Percentiles rank a stretch among this genome's conserved stretches.
Conservation (phyloP, 306 rosid genomes). For the Quercus wislizeni region DNA sequence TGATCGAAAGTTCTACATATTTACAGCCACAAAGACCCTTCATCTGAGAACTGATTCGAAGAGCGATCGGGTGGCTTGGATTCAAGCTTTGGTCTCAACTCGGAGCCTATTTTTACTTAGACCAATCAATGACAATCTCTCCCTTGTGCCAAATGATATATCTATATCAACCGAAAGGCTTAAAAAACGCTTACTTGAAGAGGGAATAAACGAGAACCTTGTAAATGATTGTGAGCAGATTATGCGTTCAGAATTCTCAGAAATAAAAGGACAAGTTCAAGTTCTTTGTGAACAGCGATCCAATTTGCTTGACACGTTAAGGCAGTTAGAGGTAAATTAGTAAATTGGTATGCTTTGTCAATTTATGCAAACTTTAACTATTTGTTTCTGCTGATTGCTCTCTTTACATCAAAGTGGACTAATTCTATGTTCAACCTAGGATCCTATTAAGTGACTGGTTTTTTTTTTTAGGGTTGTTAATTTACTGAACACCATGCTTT, state of each 20-base stretch:
- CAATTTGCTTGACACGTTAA: conserved; percentile 73
- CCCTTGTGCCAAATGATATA: conserved; percentile 53
- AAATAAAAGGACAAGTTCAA: conserved; percentile 61
- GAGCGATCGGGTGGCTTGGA: conserved; percentile 85
- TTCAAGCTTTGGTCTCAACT: conserved; percentile 79
- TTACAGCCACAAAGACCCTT: conserved; percentile 93
- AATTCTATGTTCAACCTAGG: not conserved
- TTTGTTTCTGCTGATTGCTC: not conserved
- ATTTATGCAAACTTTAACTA: not conserved
- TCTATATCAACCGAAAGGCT: conserved; percentile 75
- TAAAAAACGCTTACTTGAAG: conserved; percentile 68
- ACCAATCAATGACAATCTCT: conserved; percentile 42
- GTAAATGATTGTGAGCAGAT: conserved; percentile 88
- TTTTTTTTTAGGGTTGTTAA: not conserved
- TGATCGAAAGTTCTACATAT: conserved; percentile 73
- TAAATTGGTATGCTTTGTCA: not conserved
- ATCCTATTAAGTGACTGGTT: not conserved
- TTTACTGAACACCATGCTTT: not conserved
- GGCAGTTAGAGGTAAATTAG: conserved; percentile 81
- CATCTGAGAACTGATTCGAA: conserved; percentile 86
- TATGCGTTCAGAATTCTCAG: conserved; percentile 77
- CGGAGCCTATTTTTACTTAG: conserved; percentile 59
- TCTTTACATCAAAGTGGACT: not conserved
- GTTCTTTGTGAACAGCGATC: conserved; percentile 68
- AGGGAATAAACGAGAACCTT: conserved; percentile 62